Base-by-base conservation (phyloP, 257 asterid species). In the Ehretia macrophylla region DNA sequence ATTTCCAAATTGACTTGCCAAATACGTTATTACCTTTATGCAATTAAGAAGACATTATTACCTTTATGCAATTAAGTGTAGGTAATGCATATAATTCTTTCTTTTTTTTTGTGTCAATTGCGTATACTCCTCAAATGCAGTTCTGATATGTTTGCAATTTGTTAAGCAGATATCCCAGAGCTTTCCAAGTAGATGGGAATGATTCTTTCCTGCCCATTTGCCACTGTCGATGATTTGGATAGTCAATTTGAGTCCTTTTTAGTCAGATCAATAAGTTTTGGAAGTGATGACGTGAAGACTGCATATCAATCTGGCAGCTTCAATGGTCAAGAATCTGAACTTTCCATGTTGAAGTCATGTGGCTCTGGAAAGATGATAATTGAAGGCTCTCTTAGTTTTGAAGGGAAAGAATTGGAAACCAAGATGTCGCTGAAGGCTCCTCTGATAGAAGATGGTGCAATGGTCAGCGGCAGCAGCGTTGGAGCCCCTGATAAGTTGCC, bases 331-430 rank as follows among this genome's bases (percentile, higher is more conserved):
- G 75, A 75, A 56, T 64, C 77, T 11, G 73, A 63, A 50, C 17
- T 67, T 55, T 48, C 54, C n/a, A 74, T 52, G 55, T 58, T 73
- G 32, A 77, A 75, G 42, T 64, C 87, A 8, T 56, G 67, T 53
- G 79, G 83, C 71, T 80, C 85, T 14, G 84, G 78, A 19, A 71
- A 72, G 51, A 60, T 74, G 76, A 72, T 84, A 49, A 75, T 83
- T 35, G 71, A 77, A 72, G 95, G 85, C 10, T 79, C 82, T 51
- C 78, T 83, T 44, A 73, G 85, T 70, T 76, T 73, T 60, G 71
- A 69, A 32, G 84, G 82, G 37, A 64, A 58, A 58, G 84, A 79
- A 62, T 52, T 77, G 55, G 90, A 85, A 77, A 76, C 89, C 53
- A 63, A 56, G 67, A 56, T 76, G 65, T 68, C 77, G 11, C 27